These are phyloP conservation scores for Blastomyces gilchristii DNA, from an alignment of 2,329 filamentous ascomycete genomes.

Conservation along the genomic window DNA sequence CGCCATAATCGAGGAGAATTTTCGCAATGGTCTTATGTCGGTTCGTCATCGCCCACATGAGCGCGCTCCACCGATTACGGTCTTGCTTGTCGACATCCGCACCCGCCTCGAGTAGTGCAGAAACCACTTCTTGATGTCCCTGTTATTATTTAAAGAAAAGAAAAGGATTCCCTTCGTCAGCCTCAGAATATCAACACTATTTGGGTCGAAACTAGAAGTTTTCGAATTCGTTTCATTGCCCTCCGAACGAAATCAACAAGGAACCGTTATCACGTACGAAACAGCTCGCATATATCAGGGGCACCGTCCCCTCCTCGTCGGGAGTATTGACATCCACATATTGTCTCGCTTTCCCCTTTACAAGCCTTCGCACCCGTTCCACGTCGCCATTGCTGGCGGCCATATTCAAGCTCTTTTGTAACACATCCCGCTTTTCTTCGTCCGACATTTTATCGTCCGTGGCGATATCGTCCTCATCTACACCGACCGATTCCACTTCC, in stretches of 20 bases:
- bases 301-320: constrained; percentile 92
- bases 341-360: constrained; percentile 60
- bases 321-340: constrained; percentile 77
- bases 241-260: background rate
- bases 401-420: constrained; percentile 87
- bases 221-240: background rate
- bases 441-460: constrained; percentile 62
- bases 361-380: constrained; percentile 63
- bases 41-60: constrained; percentile 99
- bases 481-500: constrained; percentile 51
- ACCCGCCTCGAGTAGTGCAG: constrained; percentile 71
- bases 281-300: constrained; percentile 93
- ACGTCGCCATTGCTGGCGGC: constrained; percentile 94
- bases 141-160: constrained; percentile 25
- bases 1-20: constrained; percentile 79
- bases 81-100: constrained; percentile 89
- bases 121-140: constrained; percentile 84
- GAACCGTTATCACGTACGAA: constrained; percentile 55
- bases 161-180: constrained; percentile 11
- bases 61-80: constrained; percentile 88
- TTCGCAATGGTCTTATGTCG: constrained; percentile 94
- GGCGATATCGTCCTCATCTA: constrained; percentile 71
- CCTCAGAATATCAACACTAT: background rate
- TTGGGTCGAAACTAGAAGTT: background rate
- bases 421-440: constrained; percentile 65